Conservation (phyloP, 2,329 filamentous ascomycete species). For the Aureobasidium sp. region DNA sequence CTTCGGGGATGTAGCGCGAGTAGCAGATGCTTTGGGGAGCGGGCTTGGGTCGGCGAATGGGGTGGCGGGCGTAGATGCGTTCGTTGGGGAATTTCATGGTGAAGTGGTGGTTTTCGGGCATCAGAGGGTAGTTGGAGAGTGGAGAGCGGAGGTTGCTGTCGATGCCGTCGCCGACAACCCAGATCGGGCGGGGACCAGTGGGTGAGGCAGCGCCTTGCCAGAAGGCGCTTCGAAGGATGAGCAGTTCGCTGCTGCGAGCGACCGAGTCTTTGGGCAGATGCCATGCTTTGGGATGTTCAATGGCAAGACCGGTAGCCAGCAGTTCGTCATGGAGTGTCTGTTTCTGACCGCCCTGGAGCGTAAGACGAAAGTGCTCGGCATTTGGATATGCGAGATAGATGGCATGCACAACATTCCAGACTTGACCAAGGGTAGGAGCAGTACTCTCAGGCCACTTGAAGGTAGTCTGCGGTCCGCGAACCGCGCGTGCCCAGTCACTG, state of each 20-base stretch:
- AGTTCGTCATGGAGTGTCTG: slow-evolving; percentile 36
- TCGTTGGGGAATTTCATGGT: slow-evolving; percentile 43
- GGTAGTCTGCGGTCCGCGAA: slow-evolving; percentile 37
- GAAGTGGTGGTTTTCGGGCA: slow-evolving; percentile 39
- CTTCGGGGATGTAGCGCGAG: slow-evolving; percentile 69
- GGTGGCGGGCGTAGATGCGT: slow-evolving; percentile 58
- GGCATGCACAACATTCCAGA: slow-evolving; percentile 43
- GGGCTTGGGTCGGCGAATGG: slow-evolving; percentile 65
- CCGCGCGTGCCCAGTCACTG: slow-evolving; percentile 38
- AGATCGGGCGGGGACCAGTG: slow-evolving; percentile 36
- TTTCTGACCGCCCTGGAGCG: slow-evolving; percentile 33
- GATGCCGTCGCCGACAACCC: slow-evolving; percentile 22
- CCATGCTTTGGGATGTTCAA: slow-evolving; percentile 35
- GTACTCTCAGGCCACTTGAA: slow-evolving; percentile 36
- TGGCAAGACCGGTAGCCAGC: slow-evolving; percentile 37
- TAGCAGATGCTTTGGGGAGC: slow-evolving; percentile 64
- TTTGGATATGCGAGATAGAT: slow-evolving; percentile 39
- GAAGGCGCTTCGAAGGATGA: slow-evolving; percentile 46
- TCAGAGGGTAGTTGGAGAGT: slow-evolving; percentile 33
- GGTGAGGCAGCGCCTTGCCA: slow-evolving; percentile 41
- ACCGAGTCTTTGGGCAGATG: slow-evolving; percentile 22
- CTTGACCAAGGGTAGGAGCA: slow-evolving; percentile 38
- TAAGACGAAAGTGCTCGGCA: slow-evolving; percentile 40
- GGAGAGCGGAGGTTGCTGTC: slow-evolving; percentile 20
- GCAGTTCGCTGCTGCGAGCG: slow-evolving; percentile 35